These are phyloP conservation scores for Posidonia oceanica DNA, from an alignment of 116 monocot genomes.

Conservation along the genomic window DNA sequence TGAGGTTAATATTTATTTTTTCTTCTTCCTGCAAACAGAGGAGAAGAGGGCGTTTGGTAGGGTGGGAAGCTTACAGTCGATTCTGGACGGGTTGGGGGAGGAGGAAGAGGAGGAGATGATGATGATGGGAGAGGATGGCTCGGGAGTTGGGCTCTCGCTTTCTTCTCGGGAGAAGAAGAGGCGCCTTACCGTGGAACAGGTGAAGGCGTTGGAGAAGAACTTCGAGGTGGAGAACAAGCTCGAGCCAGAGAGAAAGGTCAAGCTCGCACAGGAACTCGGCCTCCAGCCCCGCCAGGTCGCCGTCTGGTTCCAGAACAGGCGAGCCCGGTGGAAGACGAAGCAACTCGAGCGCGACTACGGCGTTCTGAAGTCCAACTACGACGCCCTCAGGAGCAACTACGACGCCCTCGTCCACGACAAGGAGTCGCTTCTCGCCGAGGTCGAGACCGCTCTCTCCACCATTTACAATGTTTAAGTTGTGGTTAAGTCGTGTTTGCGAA, in stretches of 20 bases:
- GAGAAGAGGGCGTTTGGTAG: background rate
- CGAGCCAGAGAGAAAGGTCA: constrained; percentile 69
- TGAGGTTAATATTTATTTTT: background rate
- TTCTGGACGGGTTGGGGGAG: constrained; percentile 10
- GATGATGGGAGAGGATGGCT: constrained; percentile 8
- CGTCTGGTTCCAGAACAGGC: constrained; percentile 87
- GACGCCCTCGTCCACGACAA: constrained; percentile 45
- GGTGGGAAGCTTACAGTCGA: constrained; percentile 10
- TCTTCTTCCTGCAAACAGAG: constrained; percentile 1
- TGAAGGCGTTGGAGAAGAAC: constrained; percentile 50
- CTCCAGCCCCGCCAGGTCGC: constrained; percentile 77
- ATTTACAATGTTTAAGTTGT: no score
- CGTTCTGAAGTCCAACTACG: constrained; percentile 36
- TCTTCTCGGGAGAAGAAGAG: constrained; percentile 40
- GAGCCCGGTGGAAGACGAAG: constrained; percentile 78
- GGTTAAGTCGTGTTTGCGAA: no score
- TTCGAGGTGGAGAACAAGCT: constrained; percentile 84
- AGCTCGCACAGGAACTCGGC: constrained; percentile 52
- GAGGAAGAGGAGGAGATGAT: constrained; percentile 10
- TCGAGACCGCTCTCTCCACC: background rate
- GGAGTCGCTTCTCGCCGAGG: constrained; percentile 35
- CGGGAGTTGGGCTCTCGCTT: background rate
- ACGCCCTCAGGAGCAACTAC: constrained; percentile 31
- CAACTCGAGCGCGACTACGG: constrained; percentile 69
- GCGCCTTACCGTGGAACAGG: constrained; percentile 43